Base-by-base conservation (phyloP, 257 asterid species). In the Solanum appendiculatum region DNA sequence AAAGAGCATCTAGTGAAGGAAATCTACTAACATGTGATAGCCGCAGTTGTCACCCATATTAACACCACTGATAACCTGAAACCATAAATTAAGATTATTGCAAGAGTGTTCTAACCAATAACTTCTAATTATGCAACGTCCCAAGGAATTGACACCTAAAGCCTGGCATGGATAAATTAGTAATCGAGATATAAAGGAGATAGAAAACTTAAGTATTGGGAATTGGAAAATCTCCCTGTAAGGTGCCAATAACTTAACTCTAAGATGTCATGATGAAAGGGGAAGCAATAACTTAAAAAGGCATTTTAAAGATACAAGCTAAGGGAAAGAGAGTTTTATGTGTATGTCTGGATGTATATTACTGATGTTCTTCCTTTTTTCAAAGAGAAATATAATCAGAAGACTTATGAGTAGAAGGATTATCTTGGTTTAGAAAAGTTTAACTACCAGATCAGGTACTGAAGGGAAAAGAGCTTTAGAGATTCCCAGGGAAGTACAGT, bases 11-110 rank as follows among this genome's bases (percentile, higher is more conserved):
- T 86, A 27, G 69, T 23, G 48, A 39, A 84, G 87, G 84, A 66
- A 86, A 68, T 58, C 46, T 84, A 92, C 98, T 90, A 86, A 95
- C 98, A 92, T 91, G 89, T 93, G 95, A 92, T 93, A 95, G 81
- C 98, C 95, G 70, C 96, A 94, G 90, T 95, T 95, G 94, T 96
- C 93, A 83, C 98, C 98, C 96, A 91, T 94, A 86, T 95, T 95
- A 88, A 95, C 94, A 91, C 98, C 98, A 89, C 98, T 95, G 89
- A 95, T 87, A 68, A 95, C 98, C 98, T 95, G 93, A 92, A 92
- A 89, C 86, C 77, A 89, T 25, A 84, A 46, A 82, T 82, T 80
- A 82, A 87, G 74, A 88, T 29, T 72, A 48, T 46, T 34, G 58
- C 58, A 37, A 75, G 46, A 48, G 36, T 58, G 63, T 72, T 89